Percentiles rank a stretch among this genome's conserved stretches.
Conservation (phyloP, 192 early-diverging fungal genomes). For the Allomyces javanicus region DNA sequence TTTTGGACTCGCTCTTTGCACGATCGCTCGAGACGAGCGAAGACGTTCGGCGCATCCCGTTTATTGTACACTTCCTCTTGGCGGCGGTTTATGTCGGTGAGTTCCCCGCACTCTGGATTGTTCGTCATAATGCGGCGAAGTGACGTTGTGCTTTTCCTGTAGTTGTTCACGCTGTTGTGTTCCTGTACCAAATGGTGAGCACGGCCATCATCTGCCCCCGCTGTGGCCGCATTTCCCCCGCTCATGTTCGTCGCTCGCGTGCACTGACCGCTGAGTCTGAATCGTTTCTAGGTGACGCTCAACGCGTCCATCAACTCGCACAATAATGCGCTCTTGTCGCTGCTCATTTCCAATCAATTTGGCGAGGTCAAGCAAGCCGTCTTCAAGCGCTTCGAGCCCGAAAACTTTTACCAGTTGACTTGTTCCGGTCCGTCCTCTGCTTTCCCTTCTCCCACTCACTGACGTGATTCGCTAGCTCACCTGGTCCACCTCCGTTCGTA, state of each 20-base stretch:
- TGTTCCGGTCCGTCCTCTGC: constrained; percentile 49
- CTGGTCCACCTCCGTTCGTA: constrained; percentile 3
- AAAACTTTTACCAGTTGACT: constrained; percentile 85
- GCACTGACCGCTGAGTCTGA: no score
- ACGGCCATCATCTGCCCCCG: no score
- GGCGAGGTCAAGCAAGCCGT: constrained; percentile 94
- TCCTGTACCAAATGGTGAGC: constrained; percentile 80
- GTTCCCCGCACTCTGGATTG: no score
- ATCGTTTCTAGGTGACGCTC: constrained; percentile 25
- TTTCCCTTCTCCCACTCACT: no score
- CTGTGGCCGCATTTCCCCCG: no score
- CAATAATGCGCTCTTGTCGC: constrained; percentile 73
- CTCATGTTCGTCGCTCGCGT: no score
- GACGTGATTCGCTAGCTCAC: no score
- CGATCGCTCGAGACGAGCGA: constrained; percentile 10
- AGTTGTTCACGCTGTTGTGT: constrained; percentile 69
- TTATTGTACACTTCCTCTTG: no score
- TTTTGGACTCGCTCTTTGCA: constrained; percentile 82
- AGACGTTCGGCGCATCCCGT: no score
- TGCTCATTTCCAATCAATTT: constrained; percentile 93
- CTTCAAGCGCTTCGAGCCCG: constrained; percentile 90
- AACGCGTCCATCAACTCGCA: constrained; percentile 94
- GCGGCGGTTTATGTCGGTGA: no score
- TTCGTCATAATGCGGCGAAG: no score
- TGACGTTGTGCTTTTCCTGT: background rate